Evolutionary conservation across 257 asterid genomes (phyloP), one percentile per base, ranked within the genome.

Genomic region (Scutellaria baicalensis): DNA sequence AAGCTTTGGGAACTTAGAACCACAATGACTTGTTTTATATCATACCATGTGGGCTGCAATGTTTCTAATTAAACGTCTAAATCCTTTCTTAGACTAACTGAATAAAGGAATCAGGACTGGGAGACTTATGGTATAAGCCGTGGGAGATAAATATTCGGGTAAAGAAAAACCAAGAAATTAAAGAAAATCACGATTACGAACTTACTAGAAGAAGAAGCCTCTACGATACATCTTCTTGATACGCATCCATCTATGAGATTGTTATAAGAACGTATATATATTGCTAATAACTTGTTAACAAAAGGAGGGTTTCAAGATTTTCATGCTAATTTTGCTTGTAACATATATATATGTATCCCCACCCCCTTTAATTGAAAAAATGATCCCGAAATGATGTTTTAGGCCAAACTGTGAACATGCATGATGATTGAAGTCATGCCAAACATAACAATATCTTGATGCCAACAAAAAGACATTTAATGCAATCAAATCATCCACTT

Each of bases 61-160:
- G 72, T 14, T 31, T 66, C 72, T 43, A 72, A 31, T 68, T 65
- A 73, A 5, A 73, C n/a, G n/a, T n/a, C 72, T 51, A 58, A 58
- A 76, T 69, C 79, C 82, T 61, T 75, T 62, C 49, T 60, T 50
- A 17, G 69, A 75, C 38, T 73, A 36, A 72, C 14, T 70, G 54
- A 68, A 77, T 63, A 64, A 67, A 75, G 72, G 86, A 54, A 78
- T 70, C 77, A 64, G 67, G 50, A 38, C 55, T 64, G 16, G 52
- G 68, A 67, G 75, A 74, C 85, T 80, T 80, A 44, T 40, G 48
- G 44, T 59, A 47, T 68, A 75, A 70, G 79, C 51, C 16, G 39
- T n/a, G 66, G 81, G 78, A 59, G 80, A 71, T 75, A 77, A 77
- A 76, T 76, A 66, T 78, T 86, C 87, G 77, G 36, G 31, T 43